phyloP scores from a whole-genome alignment of 2,329 filamentous ascomycete species.

The Penicillium sp. region DNA sequence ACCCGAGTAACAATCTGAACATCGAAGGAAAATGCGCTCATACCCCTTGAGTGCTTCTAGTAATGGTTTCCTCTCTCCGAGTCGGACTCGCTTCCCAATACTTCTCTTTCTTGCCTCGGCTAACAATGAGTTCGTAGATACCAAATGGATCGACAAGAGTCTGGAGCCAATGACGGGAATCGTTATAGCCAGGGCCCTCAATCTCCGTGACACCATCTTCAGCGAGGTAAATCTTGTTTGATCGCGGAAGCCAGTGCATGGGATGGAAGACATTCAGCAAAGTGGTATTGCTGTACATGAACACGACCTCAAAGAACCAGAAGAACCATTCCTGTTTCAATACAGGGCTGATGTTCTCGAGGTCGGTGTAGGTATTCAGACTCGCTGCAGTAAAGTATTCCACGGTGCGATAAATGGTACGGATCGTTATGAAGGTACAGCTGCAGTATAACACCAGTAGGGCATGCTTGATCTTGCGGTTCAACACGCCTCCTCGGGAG shows the following conservation, averaged over 20 bases:
- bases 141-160: conserved; percentile 49
- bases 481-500: too few species aligned
- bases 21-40: background rate
- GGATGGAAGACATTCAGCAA: conserved; percentile 56
- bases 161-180: conserved; percentile 47
- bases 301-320: conserved; percentile 54
- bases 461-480: too few species aligned
- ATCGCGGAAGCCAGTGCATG: conserved; percentile 50
- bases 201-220: conserved; percentile 55
- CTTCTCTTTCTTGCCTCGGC: conserved; percentile 37
- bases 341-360: conserved; percentile 35
- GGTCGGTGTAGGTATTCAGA: conserved; percentile 35
- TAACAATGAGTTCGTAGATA: conserved; percentile 38
- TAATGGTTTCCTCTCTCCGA: background rate
- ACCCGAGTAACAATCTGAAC: background rate
- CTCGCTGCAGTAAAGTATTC: conserved; percentile 46
- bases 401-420: too few species aligned
- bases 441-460: too few species aligned
- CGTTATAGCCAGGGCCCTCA: conserved; percentile 51
- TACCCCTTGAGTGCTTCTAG: background rate
- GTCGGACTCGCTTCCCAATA: conserved; percentile 39
- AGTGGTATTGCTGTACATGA: conserved; percentile 54
- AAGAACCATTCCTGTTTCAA: conserved; percentile 53
- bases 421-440: too few species aligned
- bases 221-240: conserved; percentile 53